Conservation (phyloP, 2,329 filamentous ascomycete species). For the Penicillium janthinellum region DNA sequence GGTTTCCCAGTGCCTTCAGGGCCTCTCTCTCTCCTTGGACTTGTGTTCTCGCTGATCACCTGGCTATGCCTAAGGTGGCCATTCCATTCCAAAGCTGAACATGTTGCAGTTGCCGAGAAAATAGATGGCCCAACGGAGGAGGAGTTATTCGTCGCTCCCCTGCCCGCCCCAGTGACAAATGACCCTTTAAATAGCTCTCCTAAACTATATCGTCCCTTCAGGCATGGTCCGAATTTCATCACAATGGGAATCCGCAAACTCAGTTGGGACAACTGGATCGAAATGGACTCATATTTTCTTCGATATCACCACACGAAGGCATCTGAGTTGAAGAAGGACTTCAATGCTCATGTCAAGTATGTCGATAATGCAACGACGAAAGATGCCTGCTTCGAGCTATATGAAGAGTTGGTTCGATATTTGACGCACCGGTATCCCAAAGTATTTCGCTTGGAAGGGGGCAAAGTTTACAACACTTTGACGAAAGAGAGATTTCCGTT, state of each 20-base stretch:
- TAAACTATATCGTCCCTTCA: background rate
- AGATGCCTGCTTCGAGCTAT: background rate
- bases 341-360: background rate
- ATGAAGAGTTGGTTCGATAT: background rate
- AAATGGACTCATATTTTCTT: background rate
- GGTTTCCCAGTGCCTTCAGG: background rate
- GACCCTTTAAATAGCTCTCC: background rate
- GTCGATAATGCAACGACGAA: background rate
- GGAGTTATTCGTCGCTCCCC: background rate
- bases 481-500: background rate
- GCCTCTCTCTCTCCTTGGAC: background rate
- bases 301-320: background rate
- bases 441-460: background rate
- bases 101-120: too few relatives aligned
- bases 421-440: background rate
- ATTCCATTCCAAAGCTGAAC: background rate
- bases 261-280: background rate
- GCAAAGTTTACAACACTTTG: background rate
- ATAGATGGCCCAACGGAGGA: background rate
- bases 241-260: background rate
- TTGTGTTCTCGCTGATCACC: background rate
- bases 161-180: background rate
- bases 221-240: background rate
- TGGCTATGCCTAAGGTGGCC: background rate
- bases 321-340: background rate